These are phyloP conservation scores for Gaeumannomyces tritici DNA, from an alignment of 2,329 filamentous ascomycete genomes.

Conservation along the genomic window DNA sequence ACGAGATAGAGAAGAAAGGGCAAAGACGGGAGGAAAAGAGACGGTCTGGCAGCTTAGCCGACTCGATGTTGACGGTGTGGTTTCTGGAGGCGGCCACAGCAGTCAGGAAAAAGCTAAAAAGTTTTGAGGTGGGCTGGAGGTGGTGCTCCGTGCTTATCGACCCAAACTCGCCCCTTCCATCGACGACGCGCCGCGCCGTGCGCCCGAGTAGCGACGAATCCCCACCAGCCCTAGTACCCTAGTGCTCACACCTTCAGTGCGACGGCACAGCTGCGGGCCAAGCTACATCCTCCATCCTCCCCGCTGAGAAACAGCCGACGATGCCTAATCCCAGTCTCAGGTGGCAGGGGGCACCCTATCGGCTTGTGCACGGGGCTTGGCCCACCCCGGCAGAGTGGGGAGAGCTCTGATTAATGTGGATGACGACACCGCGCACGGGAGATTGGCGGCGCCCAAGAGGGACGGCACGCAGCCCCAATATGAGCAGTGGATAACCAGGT, in stretches of 20 bases:
- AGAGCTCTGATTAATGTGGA: neutral
- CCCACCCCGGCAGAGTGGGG: neutral
- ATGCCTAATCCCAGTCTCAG: neutral
- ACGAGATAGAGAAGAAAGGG: neutral
- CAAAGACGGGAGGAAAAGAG: neutral
- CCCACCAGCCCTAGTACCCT: neutral
- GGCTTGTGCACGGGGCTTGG: neutral
- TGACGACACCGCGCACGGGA: neutral
- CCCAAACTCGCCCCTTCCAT: neutral
- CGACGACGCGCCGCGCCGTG: too few relatives aligned
- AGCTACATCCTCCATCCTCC: neutral
- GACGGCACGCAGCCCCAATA: neutral
- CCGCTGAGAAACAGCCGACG: neutral
- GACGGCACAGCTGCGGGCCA: neutral
- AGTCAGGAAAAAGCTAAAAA: neutral
- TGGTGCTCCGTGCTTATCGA: neutral
- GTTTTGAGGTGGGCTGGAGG: neutral
- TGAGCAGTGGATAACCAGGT: too few relatives aligned
- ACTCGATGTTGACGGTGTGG: neutral
- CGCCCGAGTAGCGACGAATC: too few relatives aligned
- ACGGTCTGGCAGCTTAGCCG: neutral
- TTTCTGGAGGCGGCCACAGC: neutral
- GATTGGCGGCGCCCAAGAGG: neutral
- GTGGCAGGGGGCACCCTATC: neutral
- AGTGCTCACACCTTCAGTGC: neutral